These are phyloP conservation scores for Ceratopteris richardii DNA, from an alignment of 75 land plant species.

Conservation along the genomic window DNA sequence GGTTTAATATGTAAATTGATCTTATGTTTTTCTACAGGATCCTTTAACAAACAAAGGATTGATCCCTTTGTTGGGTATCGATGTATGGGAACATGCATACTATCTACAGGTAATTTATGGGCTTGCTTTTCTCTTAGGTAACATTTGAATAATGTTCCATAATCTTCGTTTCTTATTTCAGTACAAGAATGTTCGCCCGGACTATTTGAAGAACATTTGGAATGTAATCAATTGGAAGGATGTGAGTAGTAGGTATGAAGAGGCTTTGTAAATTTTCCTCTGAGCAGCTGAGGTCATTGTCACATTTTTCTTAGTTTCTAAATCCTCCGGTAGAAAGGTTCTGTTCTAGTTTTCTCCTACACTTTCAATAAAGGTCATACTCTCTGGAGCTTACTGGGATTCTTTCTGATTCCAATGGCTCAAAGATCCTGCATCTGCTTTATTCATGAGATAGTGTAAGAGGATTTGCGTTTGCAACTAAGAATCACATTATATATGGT, in stretches of 20 bases:
- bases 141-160: background rate
- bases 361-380: too few relatives aligned
- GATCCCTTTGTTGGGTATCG: slow-evolving; percentile 88
- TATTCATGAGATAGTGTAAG: too few relatives aligned
- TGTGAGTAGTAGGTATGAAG: slow-evolving; percentile 56
- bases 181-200: slow-evolving; percentile 94
- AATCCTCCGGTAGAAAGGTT: too few relatives aligned
- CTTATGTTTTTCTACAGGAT: slow-evolving; percentile 43
- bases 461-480: too few relatives aligned
- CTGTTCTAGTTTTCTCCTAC: too few relatives aligned
- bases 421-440: too few relatives aligned
- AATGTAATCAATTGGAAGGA: slow-evolving; percentile 93
- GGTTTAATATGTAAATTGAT: too few relatives aligned
- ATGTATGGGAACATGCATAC: slow-evolving; percentile 99
- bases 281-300: too few relatives aligned
- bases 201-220: slow-evolving; percentile 97
- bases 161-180: slow-evolving; percentile 18
- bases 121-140: background rate
- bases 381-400: too few relatives aligned
- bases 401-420: too few relatives aligned
- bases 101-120: slow-evolving; percentile 69
- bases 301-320: too few relatives aligned
- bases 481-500: too few relatives aligned
- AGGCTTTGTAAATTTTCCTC: slow-evolving; percentile 11
- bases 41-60: slow-evolving; percentile 74